Evolutionary conservation across 2,329 filamentous ascomycete species (phyloP).

Genomic region (Sarocladiaceae sp.): DNA sequence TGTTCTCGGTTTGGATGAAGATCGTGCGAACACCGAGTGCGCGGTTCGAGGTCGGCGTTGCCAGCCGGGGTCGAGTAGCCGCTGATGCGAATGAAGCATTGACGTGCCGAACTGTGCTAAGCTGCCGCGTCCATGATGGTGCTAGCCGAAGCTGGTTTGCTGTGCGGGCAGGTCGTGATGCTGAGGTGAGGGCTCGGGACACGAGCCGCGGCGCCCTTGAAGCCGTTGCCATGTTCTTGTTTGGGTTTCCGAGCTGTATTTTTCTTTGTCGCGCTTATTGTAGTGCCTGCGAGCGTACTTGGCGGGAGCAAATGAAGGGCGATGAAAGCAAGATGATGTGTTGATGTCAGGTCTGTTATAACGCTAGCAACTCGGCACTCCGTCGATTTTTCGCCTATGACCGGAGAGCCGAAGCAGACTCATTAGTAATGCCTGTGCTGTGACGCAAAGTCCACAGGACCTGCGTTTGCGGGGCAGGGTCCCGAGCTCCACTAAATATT

Average conservation of each 20-base stretch:
- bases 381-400: conserved; percentile 21
- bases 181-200: background rate
- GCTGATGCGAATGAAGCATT: background rate
- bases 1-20: conserved; percentile 96
- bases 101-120: background rate
- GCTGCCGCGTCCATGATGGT: background rate
- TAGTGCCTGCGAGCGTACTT: background rate
- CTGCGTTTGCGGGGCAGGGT: conserved; percentile 14
- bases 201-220: conserved; percentile 2
- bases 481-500: conserved; percentile 14
- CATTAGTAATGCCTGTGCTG: conserved; percentile 29
- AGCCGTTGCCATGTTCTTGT: background rate
- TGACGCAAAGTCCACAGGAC: conserved; percentile 18
- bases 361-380: background rate
- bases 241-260: too few species aligned
- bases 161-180: background rate
- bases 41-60: background rate
- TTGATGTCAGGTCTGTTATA: background rate
- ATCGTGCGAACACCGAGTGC: conserved; percentile 63
- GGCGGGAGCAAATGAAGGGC: background rate
- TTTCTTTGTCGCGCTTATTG: too few species aligned
- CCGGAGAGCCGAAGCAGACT: conserved; percentile 11
- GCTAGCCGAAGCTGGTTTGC: background rate
- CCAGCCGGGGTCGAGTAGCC: background rate
- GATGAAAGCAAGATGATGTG: background rate